Evolutionary conservation across 2,329 filamentous ascomycete genomes (phyloP).

Genomic region (Stagonosporopsis rhizophila): DNA sequence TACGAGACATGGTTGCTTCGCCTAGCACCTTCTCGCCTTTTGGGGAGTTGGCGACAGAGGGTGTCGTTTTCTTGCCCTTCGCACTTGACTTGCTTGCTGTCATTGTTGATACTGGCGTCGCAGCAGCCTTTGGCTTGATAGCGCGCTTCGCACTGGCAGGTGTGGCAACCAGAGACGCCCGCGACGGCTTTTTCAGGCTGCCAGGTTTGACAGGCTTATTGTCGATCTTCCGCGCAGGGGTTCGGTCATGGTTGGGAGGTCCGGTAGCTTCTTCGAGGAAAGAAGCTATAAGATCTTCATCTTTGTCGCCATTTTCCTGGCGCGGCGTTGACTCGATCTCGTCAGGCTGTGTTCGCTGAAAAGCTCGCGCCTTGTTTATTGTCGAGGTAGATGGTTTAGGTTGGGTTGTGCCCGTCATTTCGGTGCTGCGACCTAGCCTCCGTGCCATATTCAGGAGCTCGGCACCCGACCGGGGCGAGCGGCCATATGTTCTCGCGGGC

Average conservation of each 20-base stretch:
- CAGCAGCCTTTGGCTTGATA: neutral
- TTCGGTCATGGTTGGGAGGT: neutral
- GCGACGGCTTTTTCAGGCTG: constrained; percentile 21
- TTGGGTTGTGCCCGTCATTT: neutral
- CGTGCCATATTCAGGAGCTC: constrained; percentile 22
- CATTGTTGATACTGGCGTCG: neutral
- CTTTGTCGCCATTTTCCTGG: constrained; percentile 1
- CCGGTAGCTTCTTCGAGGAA: constrained; percentile 15
- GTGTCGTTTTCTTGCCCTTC: neutral
- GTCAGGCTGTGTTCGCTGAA: constrained; percentile 16
- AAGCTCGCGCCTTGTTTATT: constrained; percentile 13
- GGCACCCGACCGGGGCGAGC: constrained; percentile 19
- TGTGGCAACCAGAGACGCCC: constrained; percentile 1
- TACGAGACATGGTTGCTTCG: neutral
- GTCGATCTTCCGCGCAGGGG: neutral
- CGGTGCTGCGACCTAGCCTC: neutral
- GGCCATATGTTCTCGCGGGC: constrained; percentile 23
- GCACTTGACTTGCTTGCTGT: neutral
- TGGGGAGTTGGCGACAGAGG: neutral
- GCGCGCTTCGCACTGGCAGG: constrained; percentile 8
- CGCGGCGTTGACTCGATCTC: constrained; percentile 24
- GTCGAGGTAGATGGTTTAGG: neutral
- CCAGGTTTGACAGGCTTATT: constrained; percentile 13
- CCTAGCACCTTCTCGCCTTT: neutral
- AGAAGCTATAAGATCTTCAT: constrained; percentile 12